Evolutionary conservation across 306 rosid species (phyloP), one percentile per base, ranked within the genome.

Genomic region (Begonia loranthoides): DNA sequence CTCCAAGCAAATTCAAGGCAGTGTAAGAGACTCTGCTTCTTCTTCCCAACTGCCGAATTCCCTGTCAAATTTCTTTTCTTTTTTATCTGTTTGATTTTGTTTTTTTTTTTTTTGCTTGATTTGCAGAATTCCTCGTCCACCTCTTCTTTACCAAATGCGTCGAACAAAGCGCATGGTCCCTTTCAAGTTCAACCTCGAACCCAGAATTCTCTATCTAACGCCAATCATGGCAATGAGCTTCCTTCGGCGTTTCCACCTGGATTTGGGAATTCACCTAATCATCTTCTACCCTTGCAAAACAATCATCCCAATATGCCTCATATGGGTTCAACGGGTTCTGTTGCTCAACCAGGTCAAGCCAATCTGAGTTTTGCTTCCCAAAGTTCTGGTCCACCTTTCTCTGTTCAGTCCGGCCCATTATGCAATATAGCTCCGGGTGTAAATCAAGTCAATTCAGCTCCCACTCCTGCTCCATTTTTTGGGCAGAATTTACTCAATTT

Each of bases 371-470:
- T 63, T 56, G 77, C 64, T 1, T 34, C 28, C 66, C 76, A 72
- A 15, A 4, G 36, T 28, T 5, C 36, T 28, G 36, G 36, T 28
- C 36, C 36, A 28, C 36, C 36, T 3, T 28, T 28, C 36, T 28
- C 36, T 7, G 9, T 1, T 28, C 36, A 5, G 36, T 8, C 36
- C 5, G 88, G 83, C 38, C 80, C 68, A 52, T 54, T 72, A 21
- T 52, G 57, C 62, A 73, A 52, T 52, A 17, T 68, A 68, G 62
- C 49, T 57, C 82, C 60, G 72, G 66, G 60, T 70, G 63, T 44
- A 16, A 73, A 75, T 57, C 87, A 67, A 60, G 36, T 65, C 36
- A 81, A 69, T 70, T 55, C 76, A 14, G 70, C 82, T 54, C 84
- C 58, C 40, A 43, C 62, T 28, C 71, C 67, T 19, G 80, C 77